Conservation (phyloP, 2,329 filamentous ascomycete genomes). For the Thermoascus crustaceus region DNA sequence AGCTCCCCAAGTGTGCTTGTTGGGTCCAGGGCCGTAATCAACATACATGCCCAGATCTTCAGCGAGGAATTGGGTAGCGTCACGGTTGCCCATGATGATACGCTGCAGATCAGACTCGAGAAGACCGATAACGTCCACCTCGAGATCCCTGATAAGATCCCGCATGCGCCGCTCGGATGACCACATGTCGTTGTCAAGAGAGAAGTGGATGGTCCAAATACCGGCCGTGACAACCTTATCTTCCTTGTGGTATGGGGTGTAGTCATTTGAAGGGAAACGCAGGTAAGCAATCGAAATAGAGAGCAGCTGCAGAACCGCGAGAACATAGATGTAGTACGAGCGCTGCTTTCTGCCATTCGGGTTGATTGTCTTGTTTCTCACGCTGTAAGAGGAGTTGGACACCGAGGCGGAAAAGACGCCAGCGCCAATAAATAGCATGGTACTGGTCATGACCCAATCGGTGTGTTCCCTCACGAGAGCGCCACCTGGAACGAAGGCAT, state of each 20-base stretch:
- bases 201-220: slow-evolving; percentile 99
- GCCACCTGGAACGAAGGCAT: slow-evolving; percentile 93
- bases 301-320: slow-evolving; percentile 69
- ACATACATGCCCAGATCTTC: slow-evolving; percentile 98
- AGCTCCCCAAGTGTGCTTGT: slow-evolving; percentile 97
- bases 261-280: slow-evolving; percentile 87
- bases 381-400: slow-evolving; percentile 43
- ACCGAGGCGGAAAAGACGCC: slow-evolving; percentile 65
- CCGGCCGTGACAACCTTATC: slow-evolving; percentile 85
- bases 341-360: slow-evolving; percentile 43
- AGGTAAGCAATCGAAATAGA: slow-evolving; percentile 75
- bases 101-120: slow-evolving; percentile 89
- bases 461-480: slow-evolving; percentile 88
- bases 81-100: slow-evolving; percentile 99
- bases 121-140: slow-evolving; percentile 93
- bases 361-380: slow-evolving; percentile 31
- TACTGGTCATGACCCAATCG: slow-evolving; percentile 87
- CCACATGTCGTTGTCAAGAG: slow-evolving; percentile 98
- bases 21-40: slow-evolving; percentile 91
- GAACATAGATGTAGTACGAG: slow-evolving; percentile 62
- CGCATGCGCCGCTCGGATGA: slow-evolving; percentile 90
- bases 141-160: slow-evolving; percentile 83
- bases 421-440: slow-evolving; percentile 74
- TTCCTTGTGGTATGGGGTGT: slow-evolving; percentile 79
- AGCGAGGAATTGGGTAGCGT: slow-evolving; percentile 88